These are phyloP conservation scores for Metschnikowia bowlesiae DNA, from an alignment of 805 yeast species.

Conservation along the genomic window DNA sequence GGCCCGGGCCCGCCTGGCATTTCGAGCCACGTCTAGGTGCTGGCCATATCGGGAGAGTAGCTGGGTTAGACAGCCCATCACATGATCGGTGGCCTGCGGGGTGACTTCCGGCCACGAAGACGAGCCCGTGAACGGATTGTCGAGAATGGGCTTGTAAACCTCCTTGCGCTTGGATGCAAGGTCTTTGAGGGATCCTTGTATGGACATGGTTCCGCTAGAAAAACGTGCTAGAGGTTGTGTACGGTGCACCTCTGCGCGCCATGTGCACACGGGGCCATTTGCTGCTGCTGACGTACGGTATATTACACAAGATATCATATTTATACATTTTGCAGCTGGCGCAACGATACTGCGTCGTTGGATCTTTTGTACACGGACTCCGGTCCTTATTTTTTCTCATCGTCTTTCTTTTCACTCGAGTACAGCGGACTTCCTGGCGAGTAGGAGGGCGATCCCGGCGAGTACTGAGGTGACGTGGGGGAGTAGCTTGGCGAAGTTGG, in stretches of 20 bases:
- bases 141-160: slow-evolving; percentile 60
- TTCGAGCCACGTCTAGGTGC: slow-evolving; percentile 7
- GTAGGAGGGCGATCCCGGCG: slow-evolving; percentile 44
- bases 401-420: slow-evolving; percentile 20
- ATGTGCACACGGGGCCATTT: not conserved
- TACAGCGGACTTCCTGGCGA: slow-evolving; percentile 53
- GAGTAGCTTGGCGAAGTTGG: slow-evolving; percentile 20
- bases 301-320: not conserved
- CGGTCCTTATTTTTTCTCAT: slow-evolving; percentile 11
- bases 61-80: slow-evolving; percentile 12
- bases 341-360: slow-evolving; percentile 4
- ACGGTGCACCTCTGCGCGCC: not conserved
- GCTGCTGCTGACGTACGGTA: too few relatives aligned
- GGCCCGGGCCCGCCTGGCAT: too few relatives aligned
- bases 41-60: slow-evolving; percentile 15
- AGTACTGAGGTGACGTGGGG: slow-evolving; percentile 20
- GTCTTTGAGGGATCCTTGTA: slow-evolving; percentile 41
- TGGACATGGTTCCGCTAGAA: not conserved
- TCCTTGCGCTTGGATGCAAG: slow-evolving; percentile 49
- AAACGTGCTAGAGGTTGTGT: not conserved
- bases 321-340: not conserved
- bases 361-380: slow-evolving; percentile 7
- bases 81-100: slow-evolving; percentile 5
- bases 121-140: slow-evolving; percentile 55
- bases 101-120: slow-evolving; percentile 16